These are phyloP conservation scores for Calonectria pteridis DNA, from an alignment of 2,329 filamentous ascomycete genomes.

Conservation along the genomic window DNA sequence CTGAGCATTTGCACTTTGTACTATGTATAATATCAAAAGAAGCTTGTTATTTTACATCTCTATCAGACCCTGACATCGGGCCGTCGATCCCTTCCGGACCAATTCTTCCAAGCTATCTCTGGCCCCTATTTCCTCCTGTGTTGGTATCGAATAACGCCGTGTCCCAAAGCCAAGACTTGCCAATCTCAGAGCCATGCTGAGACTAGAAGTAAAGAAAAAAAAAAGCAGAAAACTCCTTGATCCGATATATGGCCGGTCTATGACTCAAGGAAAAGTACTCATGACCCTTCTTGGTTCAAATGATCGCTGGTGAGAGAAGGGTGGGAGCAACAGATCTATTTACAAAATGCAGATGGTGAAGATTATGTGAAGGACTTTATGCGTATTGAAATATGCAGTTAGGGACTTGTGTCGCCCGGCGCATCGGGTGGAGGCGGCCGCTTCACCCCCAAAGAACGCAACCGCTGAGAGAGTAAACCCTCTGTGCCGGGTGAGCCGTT, in stretches of 20 bases:
- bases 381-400: too few species aligned
- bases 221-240: neutral
- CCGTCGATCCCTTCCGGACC: neutral
- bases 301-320: neutral
- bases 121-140: neutral
- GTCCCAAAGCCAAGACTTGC: neutral
- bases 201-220: neutral
- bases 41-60: constrained; percentile 1
- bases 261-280: neutral
- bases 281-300: neutral
- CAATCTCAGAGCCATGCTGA: neutral
- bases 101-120: neutral
- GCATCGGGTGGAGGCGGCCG: constrained; percentile 28
- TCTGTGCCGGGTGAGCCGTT: constrained; percentile 63
- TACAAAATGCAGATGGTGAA: constrained; percentile 11
- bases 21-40: constrained; percentile 15
- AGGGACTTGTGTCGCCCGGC: too few species aligned
- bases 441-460: constrained; percentile 72
- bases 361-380: neutral
- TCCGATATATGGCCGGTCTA: constrained; percentile 11
- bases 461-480: constrained; percentile 76
- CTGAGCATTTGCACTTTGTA: constrained; percentile 24
- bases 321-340: constrained; percentile 2
- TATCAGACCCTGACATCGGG: neutral
- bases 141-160: constrained; percentile 27